These are phyloP conservation scores for Sarocladium brachiariae DNA, from an alignment of 2,329 filamentous ascomycete genomes.

Conservation along the genomic window DNA sequence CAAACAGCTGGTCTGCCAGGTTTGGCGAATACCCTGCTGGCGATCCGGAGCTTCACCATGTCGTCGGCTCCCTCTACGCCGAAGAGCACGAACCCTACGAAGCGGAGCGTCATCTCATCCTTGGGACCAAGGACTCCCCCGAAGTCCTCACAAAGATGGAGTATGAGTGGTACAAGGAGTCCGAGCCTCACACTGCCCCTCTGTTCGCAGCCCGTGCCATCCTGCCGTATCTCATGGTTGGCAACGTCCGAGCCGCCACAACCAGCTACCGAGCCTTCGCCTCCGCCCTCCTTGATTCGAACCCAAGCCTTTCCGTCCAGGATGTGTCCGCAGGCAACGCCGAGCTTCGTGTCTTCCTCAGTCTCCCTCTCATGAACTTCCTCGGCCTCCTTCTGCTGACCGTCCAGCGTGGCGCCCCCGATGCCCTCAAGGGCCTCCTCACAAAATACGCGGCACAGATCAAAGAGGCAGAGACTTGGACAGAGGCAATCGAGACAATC, in stretches of 20 bases:
- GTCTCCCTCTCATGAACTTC: slow-evolving; percentile 92
- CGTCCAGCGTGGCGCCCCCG: slow-evolving; percentile 69
- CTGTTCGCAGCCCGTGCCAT: slow-evolving; percentile 81
- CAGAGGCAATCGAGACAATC: slow-evolving; percentile 74
- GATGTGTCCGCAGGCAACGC: slow-evolving; percentile 68
- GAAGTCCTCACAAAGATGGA: slow-evolving; percentile 75
- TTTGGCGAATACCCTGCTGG: slow-evolving; percentile 83
- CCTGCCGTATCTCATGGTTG: slow-evolving; percentile 83
- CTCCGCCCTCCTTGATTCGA: slow-evolving; percentile 31
- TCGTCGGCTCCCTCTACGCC: slow-evolving; percentile 80
- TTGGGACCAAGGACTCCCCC: slow-evolving; percentile 85
- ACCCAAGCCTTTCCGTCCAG: slow-evolving; percentile 60
- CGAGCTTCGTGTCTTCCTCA: slow-evolving; percentile 78
- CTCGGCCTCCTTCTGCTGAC: slow-evolving; percentile 76
- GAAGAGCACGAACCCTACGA: slow-evolving; percentile 90
- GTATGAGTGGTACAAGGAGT: slow-evolving; percentile 88
- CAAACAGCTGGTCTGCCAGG: slow-evolving; percentile 68
- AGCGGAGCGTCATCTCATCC: slow-evolving; percentile 79
- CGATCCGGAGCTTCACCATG: slow-evolving; percentile 91
- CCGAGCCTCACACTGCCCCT: slow-evolving; percentile 80
- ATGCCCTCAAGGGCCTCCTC: slow-evolving; percentile 75
- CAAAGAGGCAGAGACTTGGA: slow-evolving; percentile 71
- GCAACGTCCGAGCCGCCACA: slow-evolving; percentile 85
- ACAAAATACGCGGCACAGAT: slow-evolving; percentile 75
- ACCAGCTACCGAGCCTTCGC: slow-evolving; percentile 65